A percentile compares a stretch with the other conserved stretches of the same genome.
Evolutionary conservation across 306 rosid genomes (phyloP).

Genomic region (Quercus agrifolia): DNA sequence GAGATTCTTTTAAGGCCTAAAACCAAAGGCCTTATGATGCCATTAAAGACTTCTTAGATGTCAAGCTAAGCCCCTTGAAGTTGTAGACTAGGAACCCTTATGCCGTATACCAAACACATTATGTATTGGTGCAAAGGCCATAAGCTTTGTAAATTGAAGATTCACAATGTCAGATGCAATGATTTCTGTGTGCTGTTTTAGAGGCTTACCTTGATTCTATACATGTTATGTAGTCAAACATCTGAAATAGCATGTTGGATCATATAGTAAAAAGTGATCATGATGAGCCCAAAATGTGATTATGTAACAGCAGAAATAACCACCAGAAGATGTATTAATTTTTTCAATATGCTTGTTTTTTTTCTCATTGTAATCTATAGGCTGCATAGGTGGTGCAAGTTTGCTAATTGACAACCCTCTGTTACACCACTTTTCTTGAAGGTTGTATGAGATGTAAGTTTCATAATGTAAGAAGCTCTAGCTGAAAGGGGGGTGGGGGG

Average conservation of each 20-base stretch:
- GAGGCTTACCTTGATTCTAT: not conserved
- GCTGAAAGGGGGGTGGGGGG: too few species aligned
- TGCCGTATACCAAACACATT: too few species aligned
- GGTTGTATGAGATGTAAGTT: not conserved
- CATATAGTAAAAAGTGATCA: not conserved
- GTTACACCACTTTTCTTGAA: not conserved
- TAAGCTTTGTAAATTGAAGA: too few species aligned
- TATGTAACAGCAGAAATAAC: too few species aligned
- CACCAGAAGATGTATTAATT: too few species aligned
- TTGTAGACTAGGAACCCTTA: not conserved
- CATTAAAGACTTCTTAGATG: not conserved
- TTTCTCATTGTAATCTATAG: not conserved
- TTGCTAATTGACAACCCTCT: not conserved
- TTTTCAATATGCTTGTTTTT: not conserved
- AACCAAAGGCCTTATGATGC: not conserved
- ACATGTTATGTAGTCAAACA: not conserved
- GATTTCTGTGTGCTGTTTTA: too few species aligned
- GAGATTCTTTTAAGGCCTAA: not conserved
- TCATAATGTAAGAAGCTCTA: not conserved
- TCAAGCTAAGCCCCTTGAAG: not conserved
- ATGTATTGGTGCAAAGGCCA: too few species aligned
- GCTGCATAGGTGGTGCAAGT: not conserved
- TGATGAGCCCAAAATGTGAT: too few species aligned
- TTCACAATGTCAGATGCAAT: too few species aligned
- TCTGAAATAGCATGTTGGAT: not conserved